Base-by-base conservation (phyloP, 495 filamentous ascomycete species). In the Pyronema omphalodes region DNA sequence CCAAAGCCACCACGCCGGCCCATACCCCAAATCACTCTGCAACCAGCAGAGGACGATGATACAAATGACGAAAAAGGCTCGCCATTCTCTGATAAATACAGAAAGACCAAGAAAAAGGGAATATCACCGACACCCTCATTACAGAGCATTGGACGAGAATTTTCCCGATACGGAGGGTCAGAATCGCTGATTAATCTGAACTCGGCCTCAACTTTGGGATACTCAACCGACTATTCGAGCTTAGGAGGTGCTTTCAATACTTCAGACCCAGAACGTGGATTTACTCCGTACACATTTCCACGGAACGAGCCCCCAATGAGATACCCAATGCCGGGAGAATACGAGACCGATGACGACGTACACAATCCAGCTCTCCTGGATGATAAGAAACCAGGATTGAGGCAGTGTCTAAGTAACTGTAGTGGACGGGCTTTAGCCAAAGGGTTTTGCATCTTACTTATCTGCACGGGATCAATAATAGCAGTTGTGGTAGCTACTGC, bases 271-370 rank as follows among this genome's bases (percentile, higher is more conserved):
- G 52, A 56, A 14, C 41, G 51, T 46, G 61, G 61, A 5, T 55
- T 56, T 33, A 60, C 54, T 9, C 54, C 51, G 41, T 63, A 60
- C 19, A 36, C 50, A 7, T 35, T 44, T 52, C 37, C 37, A 46
- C 55, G 54, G 15, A 49, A 57, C 11, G 23, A 29, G 23, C 48
- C 52, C 36, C 37, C 56, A 53, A 29, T 57, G 4, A 29, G 53
- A 18, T 57, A 60, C 17, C 60, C 60, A 11, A 57, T 52, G 8
- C 51, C 57, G 6, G 37, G 57, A n/a, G 60, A 87, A 65, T 78
- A 82, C 37, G 83, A 88, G 66, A 82, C 84, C 58, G 84, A 88
- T 64, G 84, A 88, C 58, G 80, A 73, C 55, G 57, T 88, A 57
- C 83, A 87, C 58, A 83, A 83, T 56, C 83, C 84, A 9, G 80